Conservation (phyloP, 495 filamentous ascomycete species). For the Lepraria neglecta region DNA sequence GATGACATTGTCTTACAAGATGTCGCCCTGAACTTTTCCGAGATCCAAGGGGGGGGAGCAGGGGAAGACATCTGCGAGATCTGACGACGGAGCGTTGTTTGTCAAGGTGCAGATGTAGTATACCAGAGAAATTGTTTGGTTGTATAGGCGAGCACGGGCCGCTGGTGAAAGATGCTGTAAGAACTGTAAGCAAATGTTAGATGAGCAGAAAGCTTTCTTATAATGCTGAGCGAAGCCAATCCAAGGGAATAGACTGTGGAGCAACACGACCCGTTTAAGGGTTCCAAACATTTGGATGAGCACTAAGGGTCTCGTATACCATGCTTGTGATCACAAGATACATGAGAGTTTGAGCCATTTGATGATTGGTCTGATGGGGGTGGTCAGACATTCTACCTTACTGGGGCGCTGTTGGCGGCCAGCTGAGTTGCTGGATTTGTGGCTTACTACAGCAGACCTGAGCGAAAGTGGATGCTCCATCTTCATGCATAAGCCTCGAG, state of each 20-base stretch:
- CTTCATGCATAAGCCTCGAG: background rate
- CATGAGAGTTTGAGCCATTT: background rate
- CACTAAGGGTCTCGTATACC: background rate
- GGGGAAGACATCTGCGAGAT: slow-evolving; percentile 13
- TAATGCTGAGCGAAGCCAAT: background rate
- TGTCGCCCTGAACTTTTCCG: slow-evolving; percentile 26
- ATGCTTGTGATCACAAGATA: slow-evolving; percentile 1
- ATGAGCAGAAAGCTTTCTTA: background rate
- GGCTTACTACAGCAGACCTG: background rate
- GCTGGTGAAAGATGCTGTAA: background rate
- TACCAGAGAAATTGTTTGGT: background rate
- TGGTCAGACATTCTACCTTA: background rate
- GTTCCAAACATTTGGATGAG: background rate
- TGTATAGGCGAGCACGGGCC: background rate
- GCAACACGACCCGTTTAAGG: background rate
- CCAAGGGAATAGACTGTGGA: no score
- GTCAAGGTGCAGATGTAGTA: no score
- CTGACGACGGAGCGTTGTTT: background rate
- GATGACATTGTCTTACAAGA: slow-evolving; percentile 19
- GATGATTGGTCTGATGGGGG: background rate
- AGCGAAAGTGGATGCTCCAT: background rate
- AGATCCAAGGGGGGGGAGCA: slow-evolving; percentile 19
- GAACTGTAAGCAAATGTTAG: background rate
- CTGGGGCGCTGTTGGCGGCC: background rate
- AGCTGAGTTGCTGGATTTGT: background rate